phyloP scores from a whole-genome alignment of 345 rosid genomes.

The Lenwebbia sp. region DNA sequence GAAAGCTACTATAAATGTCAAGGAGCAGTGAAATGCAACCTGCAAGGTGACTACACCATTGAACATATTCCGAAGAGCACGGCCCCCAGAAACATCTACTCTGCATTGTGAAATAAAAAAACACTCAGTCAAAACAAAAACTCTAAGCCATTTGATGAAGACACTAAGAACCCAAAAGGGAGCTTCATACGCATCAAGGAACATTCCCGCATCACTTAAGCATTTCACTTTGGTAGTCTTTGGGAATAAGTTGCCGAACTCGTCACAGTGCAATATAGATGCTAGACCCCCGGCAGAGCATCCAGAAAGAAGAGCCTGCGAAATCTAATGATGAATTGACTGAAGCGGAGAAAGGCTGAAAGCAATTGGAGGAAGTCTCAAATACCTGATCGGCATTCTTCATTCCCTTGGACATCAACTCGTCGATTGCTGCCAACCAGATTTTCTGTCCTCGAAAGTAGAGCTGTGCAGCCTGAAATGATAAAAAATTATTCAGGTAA shows the following conservation, averaged over 20 bases:
- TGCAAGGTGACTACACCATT: constrained; percentile 70
- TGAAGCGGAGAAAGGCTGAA: background rate
- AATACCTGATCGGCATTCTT: constrained; percentile 63
- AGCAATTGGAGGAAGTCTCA: background rate
- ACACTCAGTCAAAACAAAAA: background rate
- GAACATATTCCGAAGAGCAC: constrained; percentile 50
- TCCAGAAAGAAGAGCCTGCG: constrained; percentile 91
- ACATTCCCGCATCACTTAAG: constrained; percentile 90
- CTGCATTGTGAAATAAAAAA: constrained; percentile 20
- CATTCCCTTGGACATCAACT: constrained; percentile 65
- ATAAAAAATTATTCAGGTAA: background rate
- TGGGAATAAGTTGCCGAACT: constrained; percentile 49
- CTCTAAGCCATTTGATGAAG: background rate
- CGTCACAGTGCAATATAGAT: constrained; percentile 77
- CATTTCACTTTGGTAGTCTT: constrained; percentile 69
- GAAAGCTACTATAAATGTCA: background rate
- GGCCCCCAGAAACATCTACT: constrained; percentile 76
- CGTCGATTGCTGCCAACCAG: constrained; percentile 68
- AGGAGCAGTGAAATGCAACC: constrained; percentile 20
- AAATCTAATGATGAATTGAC: background rate
- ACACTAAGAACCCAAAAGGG: background rate
- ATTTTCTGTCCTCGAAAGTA: constrained; percentile 81
- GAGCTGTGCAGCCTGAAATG: constrained; percentile 30
- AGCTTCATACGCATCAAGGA: constrained; percentile 69
- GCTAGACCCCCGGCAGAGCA: constrained; percentile 95